A percentile compares a stretch with the other conserved stretches of the same genome.
These are phyloP conservation scores for Saturnispora bothae DNA, from an alignment of 805 yeast species.

Conservation along the genomic window DNA sequence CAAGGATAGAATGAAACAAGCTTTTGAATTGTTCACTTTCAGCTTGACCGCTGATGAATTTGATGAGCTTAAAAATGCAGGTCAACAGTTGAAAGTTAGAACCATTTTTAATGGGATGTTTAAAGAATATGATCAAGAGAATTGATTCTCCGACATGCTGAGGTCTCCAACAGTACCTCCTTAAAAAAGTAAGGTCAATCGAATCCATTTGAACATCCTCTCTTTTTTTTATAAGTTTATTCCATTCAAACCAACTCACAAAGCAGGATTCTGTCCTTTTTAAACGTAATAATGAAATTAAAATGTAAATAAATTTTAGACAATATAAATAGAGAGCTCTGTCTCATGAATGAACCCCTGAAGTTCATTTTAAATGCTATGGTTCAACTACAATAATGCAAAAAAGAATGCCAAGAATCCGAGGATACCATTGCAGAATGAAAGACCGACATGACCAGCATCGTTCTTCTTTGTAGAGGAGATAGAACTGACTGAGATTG, in stretches of 20 bases:
- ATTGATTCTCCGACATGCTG: too few relatives aligned
- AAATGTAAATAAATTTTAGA: too few relatives aligned
- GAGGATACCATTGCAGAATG: conserved; percentile 1
- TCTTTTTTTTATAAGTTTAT: too few relatives aligned
- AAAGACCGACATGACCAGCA: conserved; percentile 4
- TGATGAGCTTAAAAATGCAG: conserved; percentile 31
- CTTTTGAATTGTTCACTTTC: conserved; percentile 46
- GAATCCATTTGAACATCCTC: too few relatives aligned
- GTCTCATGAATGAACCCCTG: too few relatives aligned
- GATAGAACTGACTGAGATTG: conserved; percentile 4
- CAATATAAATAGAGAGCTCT: too few relatives aligned
- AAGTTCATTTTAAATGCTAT: too few relatives aligned
- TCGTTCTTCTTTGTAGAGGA: conserved; percentile 8
- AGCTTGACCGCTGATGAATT: conserved; percentile 43
- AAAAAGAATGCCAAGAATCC: conserved; percentile 5
- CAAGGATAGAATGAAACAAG: conserved; percentile 43
- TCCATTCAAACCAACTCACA: too few relatives aligned
- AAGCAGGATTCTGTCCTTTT: too few relatives aligned
- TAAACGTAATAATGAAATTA: too few relatives aligned
- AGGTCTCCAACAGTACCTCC: too few relatives aligned
- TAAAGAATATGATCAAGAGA: not conserved
- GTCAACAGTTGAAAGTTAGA: conserved; percentile 20
- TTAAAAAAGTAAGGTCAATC: too few relatives aligned
- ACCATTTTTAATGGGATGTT: conserved; percentile 5
- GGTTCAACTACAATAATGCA: conserved; percentile 7